Base-by-base conservation (phyloP, 805 yeast genomes). In the Candida maesae region DNA sequence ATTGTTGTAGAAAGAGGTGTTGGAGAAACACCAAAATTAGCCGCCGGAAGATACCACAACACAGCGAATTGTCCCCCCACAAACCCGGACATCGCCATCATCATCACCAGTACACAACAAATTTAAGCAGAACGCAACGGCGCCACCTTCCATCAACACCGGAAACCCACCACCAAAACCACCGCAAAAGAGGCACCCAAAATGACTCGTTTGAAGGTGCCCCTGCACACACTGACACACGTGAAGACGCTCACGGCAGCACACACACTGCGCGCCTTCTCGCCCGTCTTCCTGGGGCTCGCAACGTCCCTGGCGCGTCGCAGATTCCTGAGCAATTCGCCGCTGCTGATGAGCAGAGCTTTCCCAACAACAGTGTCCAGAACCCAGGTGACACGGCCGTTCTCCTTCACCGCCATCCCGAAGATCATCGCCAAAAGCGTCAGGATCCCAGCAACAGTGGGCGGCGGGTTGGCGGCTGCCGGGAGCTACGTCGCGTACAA, bases 401-500 rank as follows among this genome's bases (percentile, higher is more conserved):
- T 58, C 38, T 55, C 60, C 6, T 53, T 58, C 41, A 39, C 46
- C 24, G 62, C 73, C 1, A 42, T 71, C 12, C 81, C 82, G 18
- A 80, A 74, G 56, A 60, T 80, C 0, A 64, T 82, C 5, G 74
- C 75, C 1, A 74, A 74, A 40, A 70, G 74, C 1, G 68, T 77
- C 1, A 76, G 74, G 47, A 60, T 83, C 2, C 96, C 97, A 0
- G 91, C 88, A 0, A 82, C 82, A 47, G 66, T 89, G 0, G 98
- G 97, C 2, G 90, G 95, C 7, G 89, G 95, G 0, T 63, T 89
- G 26, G 96, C 95, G 3, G 98, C 97, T 10, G 96, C 95, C 7
- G 95, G 96, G 0, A 83, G 95, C 3, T 93, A 89, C 58, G 81
- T 91, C 36, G 88, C 90, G 15, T 90, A 90, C 61, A 91, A 93